A percentile compares a stretch with the other conserved stretches of the same genome.
Evolutionary conservation across 2,329 filamentous ascomycete species (phyloP).

Genomic region (Aspergillus novoparasiticus): DNA sequence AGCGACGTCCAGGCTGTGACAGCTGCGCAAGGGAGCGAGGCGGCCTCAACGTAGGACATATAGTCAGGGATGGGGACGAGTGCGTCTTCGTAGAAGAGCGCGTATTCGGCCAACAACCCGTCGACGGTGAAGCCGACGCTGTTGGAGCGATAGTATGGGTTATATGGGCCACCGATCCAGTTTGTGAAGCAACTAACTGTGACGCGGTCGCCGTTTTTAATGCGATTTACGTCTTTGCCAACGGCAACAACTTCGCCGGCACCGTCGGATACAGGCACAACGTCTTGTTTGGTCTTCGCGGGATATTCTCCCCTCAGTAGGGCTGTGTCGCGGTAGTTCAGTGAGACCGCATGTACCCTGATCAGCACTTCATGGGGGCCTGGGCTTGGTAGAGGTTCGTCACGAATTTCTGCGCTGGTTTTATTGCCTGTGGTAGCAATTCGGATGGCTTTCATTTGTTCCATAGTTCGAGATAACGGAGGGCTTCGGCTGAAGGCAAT

Average conservation of each 20-base stretch:
- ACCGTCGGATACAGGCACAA: background rate
- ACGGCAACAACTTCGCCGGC: slow-evolving; percentile 2
- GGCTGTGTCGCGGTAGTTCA: slow-evolving; percentile 9
- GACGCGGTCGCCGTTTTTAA: slow-evolving; percentile 4
- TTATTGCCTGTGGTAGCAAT: background rate
- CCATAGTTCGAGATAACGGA: too few relatives aligned
- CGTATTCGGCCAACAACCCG: background rate
- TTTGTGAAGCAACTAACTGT: background rate
- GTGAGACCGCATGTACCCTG: slow-evolving; percentile 1
- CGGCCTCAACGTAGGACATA: background rate
- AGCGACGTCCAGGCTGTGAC: slow-evolving; percentile 7
- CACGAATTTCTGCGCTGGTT: background rate
- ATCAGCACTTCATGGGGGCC: slow-evolving; percentile 4
- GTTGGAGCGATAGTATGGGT: background rate
- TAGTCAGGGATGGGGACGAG: slow-evolving; percentile 1
- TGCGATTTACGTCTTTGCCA: background rate
- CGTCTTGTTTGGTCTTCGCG: background rate
- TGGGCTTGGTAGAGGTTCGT: slow-evolving; percentile 1
- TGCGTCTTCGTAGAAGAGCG: slow-evolving; percentile 1
- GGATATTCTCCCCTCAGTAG: slow-evolving; percentile 1
- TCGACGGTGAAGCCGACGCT: background rate
- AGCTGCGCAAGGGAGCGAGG: slow-evolving; percentile 4
- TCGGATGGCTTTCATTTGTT: background rate
- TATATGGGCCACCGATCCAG: slow-evolving; percentile 2
- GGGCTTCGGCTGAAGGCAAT: too few relatives aligned